These are phyloP conservation scores for Colletotrichum ledebouriae DNA, from an alignment of 2,329 filamentous ascomycete genomes.

Conservation along the genomic window DNA sequence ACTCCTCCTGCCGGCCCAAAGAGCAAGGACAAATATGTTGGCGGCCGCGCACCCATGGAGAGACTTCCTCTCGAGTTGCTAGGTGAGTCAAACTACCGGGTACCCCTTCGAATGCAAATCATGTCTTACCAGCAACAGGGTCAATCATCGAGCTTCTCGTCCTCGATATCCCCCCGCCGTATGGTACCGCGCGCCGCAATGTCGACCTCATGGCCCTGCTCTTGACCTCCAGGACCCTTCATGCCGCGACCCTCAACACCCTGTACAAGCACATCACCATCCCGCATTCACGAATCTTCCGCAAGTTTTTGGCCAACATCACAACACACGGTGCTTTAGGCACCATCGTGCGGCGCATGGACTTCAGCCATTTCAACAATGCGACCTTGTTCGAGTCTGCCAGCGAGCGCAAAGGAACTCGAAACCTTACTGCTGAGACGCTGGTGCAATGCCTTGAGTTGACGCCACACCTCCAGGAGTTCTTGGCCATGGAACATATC, in stretches of 20 bases:
- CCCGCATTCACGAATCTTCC: constrained; percentile 85
- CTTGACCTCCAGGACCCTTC: constrained; percentile 80
- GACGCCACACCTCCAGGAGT: constrained; percentile 81
- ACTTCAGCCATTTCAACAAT: constrained; percentile 90
- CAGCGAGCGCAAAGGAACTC: constrained; percentile 79
- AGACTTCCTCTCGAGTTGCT: constrained; percentile 78
- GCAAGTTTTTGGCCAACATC: constrained; percentile 82
- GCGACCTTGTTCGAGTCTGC: constrained; percentile 81
- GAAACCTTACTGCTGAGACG: constrained; percentile 81
- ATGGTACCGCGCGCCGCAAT: constrained; percentile 81
- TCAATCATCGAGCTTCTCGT: constrained; percentile 81
- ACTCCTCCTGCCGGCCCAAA: constrained; percentile 51
- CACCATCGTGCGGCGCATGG: constrained; percentile 81
- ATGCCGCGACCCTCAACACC: constrained; percentile 79
- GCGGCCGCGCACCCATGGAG: constrained; percentile 73
- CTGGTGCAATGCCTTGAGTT: constrained; percentile 78
- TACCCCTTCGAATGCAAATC: constrained; percentile 35
- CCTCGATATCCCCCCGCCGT: constrained; percentile 78
- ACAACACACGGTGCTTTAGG: constrained; percentile 76
- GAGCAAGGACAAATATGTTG: constrained; percentile 52
- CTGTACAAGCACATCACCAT: constrained; percentile 86
- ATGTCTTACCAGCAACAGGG: constrained; percentile 58
- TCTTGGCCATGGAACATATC: constrained; percentile 84
- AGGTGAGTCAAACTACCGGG: constrained; percentile 63
- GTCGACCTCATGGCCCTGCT: constrained; percentile 82